Percentiles rank a stretch among this genome's conserved stretches.
phyloP scores from a whole-genome alignment of 306 rosid genomes.

The Ochetophila trinervis region DNA sequence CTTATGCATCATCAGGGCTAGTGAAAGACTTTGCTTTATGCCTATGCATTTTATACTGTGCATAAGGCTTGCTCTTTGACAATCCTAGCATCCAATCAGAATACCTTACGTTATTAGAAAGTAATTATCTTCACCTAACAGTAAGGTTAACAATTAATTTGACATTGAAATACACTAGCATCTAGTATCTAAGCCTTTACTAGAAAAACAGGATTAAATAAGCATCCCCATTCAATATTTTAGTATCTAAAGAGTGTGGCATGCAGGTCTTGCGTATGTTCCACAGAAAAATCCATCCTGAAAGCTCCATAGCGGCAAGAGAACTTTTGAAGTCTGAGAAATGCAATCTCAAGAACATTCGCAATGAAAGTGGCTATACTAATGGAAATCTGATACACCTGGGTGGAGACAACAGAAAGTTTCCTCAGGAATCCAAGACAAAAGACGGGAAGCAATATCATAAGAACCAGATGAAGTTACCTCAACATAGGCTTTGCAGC shows the following conservation, averaged over 20 bases:
- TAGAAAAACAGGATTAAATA: conserved; percentile 7
- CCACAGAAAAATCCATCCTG: conserved; percentile 73
- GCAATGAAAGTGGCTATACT: conserved; percentile 27
- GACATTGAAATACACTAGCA: neutral
- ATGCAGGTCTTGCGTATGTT: conserved; percentile 67
- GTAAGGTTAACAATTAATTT: neutral
- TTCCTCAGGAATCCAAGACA: conserved; percentile 29
- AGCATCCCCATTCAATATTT: conserved; percentile 6
- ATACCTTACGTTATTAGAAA: conserved; percentile 10
- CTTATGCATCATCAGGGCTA: too few species aligned
- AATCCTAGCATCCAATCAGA: conserved; percentile 16
- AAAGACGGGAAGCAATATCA: conserved; percentile 32
- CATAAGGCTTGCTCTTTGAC: neutral
- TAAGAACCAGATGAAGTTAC: conserved; percentile 38
- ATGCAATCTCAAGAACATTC: conserved; percentile 31
- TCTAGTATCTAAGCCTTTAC: neutral
- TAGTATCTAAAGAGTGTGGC: conserved; percentile 23
- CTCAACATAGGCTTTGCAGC: conserved; percentile 34
- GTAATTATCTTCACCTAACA: conserved; percentile 5
- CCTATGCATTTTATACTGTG: too few species aligned
- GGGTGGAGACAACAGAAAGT: conserved; percentile 31
- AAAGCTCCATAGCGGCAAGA: conserved; percentile 38
- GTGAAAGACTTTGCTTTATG: too few species aligned
- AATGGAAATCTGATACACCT: conserved; percentile 26
- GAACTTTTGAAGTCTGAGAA: conserved; percentile 33